Percentiles rank a stretch among this genome's conserved stretches.
Conservation (phyloP, 176 grass and related monocot genomes). For the Phoenix roebelenii region DNA sequence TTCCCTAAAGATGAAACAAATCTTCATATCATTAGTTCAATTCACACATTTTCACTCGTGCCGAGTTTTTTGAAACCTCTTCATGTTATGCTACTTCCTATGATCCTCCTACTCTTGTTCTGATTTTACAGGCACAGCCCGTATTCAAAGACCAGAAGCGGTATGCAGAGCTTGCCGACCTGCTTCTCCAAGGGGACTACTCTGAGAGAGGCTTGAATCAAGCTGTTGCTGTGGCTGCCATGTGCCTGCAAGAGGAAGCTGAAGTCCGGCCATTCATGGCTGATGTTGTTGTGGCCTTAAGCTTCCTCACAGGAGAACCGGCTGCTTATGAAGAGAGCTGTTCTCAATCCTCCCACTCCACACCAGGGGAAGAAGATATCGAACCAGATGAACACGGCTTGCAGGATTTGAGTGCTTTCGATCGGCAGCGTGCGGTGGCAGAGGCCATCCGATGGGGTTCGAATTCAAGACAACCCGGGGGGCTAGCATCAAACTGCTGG, state of each 20-base stretch:
- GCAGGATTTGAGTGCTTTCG: slow-evolving; percentile 18
- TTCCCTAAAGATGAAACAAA: too few species aligned
- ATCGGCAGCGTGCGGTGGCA: slow-evolving; percentile 35
- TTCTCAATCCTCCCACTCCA: background rate
- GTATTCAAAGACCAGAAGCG: slow-evolving; percentile 55
- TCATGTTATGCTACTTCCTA: too few species aligned
- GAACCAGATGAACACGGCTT: slow-evolving; percentile 6
- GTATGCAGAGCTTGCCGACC: slow-evolving; percentile 57
- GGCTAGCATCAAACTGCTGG: background rate
- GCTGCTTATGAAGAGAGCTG: slow-evolving; percentile 19
- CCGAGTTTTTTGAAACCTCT: too few species aligned
- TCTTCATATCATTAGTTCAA: too few species aligned
- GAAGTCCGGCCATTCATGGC: slow-evolving; percentile 56
- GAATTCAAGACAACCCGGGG: slow-evolving; percentile 31
- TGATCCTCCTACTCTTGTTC: slow-evolving; percentile 10
- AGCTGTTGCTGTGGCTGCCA: slow-evolving; percentile 59
- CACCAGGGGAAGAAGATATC: slow-evolving; percentile 20
- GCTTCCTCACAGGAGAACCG: slow-evolving; percentile 36
- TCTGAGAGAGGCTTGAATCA: slow-evolving; percentile 54
- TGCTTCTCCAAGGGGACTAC: slow-evolving; percentile 54
- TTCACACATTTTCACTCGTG: too few species aligned
- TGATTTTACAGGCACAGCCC: slow-evolving; percentile 50
- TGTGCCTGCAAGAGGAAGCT: slow-evolving; percentile 84
- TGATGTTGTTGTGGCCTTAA: slow-evolving; percentile 59
- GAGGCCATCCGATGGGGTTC: slow-evolving; percentile 58